Evolutionary conservation across 768 basidiomycete genomes (phyloP), one percentile per base, ranked within the genome.

Genomic region (Termitomyces sp.): DNA sequence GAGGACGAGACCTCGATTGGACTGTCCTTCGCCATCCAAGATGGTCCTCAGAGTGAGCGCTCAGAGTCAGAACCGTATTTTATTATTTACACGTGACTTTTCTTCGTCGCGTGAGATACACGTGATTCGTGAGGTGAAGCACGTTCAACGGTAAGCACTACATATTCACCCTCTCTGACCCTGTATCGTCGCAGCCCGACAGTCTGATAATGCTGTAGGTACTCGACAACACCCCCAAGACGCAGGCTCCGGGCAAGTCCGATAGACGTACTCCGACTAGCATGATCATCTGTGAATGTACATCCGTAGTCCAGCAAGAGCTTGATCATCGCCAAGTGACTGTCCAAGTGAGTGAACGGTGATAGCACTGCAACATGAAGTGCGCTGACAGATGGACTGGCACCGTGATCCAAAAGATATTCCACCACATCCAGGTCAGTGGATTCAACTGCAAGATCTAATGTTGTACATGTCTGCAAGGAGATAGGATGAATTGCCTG

Each of bases 1-100:
- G 62, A 63, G 10, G 62, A 63, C 4, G 57, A 56, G 3, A 63
- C 28, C 22, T 63, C 62, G 5, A 63, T 61, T 29, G 55, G 22
- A 0, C 24, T 18, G 13, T 50, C 4, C 24, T 51, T 13, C 12
- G 24, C n/a, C 41, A 54, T 54, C 20, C 28, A 18, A 2, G 9
- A 41, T 29, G 12, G 4, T 16, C 53, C 4, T 15, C 26, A 45
- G n/a, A 10, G 18, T 45, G 15, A 20, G 36, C 24, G 31, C 34
- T 37, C 5, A 15, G 12, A 22, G 6, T n/a, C n/a, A n/a, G n/a
- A n/a, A n/a, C n/a, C 24, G 4, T 22, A 34, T 51, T 51, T 41
- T 41, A 53, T 41, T 4, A 41, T 1, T 41, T 5, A 6, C 51
- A 53, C 51, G 51, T 53, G 51, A 53, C 29, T 13, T 29, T 0